Base-by-base conservation (phyloP, 2,329 filamentous ascomycete genomes). In the Nemania sp. region DNA sequence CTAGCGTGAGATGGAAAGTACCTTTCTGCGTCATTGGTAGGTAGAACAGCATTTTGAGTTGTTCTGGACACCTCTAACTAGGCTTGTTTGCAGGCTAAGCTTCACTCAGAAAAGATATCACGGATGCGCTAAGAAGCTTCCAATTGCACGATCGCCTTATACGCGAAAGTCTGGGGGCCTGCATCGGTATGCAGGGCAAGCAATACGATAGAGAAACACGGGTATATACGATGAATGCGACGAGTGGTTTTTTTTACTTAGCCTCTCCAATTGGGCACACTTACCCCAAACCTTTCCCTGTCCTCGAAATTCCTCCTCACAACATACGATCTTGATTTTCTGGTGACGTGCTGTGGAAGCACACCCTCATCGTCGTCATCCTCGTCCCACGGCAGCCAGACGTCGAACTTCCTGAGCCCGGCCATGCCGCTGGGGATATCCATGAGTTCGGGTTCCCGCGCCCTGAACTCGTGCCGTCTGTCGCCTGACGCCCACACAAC, bases 401-500 rank as follows among this genome's bases (percentile, higher is more conserved):
- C 70, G 8, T 71, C 70, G 24, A 71, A 71, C 15, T 47, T 71
- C 56, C 49, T 62, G 20, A 71, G 22, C 20, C 67, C 62, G 1
- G 67, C 70, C 70, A 71, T 71, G 8, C 54, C 11, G 8, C 47
- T 64, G 18, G 70, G 70, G 15, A 71, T 71, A 29, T 67, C 67
- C 70, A 71, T 71, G 0, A 71, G 53, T 51, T 71, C 70, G 22
- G 53, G 32, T 59, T 71, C 70, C 20, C 65, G 62, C 15, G 65
- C 55, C 45, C 43, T 60, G 49, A 71, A 71, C 32, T 70, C 67
- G 24, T 71, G 65, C 54, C 70, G 64, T 32, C 70, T 64, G 38
- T 71, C 70, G 7, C 70, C 70, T 15, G 70, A 71, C 15, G 62
- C 67, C 70, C 70, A 71, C 26, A 71, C 70, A 7, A 71, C 70